Conservation (phyloP, 2,329 filamentous ascomycete genomes). For the Sclerotinia subarctica region DNA sequence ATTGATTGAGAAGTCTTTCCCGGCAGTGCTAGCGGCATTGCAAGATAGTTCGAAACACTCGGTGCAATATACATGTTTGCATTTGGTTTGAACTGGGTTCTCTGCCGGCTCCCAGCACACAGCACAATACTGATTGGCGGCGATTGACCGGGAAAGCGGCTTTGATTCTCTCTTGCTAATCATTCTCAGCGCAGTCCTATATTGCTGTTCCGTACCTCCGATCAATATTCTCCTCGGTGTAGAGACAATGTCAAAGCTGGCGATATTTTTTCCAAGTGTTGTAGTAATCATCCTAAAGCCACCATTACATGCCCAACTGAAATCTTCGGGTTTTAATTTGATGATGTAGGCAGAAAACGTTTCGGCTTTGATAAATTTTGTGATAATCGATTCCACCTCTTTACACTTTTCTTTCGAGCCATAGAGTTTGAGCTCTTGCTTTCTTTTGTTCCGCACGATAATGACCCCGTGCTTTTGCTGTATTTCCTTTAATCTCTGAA, state of each 20-base stretch:
- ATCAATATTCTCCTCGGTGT: not conserved
- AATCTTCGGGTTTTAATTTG: conserved; percentile 33
- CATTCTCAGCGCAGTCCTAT: not conserved
- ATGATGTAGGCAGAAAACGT: conserved; percentile 27
- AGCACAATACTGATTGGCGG: not conserved
- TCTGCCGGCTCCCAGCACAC: conserved; percentile 8
- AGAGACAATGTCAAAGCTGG: conserved; percentile 30
- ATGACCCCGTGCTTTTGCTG: not conserved
- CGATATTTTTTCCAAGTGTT: not conserved
- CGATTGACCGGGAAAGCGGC: not conserved
- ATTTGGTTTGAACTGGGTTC: not conserved
- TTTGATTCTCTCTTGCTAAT: not conserved
- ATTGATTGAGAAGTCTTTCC: conserved; percentile 22
- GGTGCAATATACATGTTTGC: conserved; percentile 40
- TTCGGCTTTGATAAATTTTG: conserved; percentile 30
- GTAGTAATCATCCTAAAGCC: conserved; percentile 1
- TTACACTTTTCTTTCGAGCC: not conserved
- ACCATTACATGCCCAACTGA: conserved; percentile 1
- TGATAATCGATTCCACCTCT: conserved; percentile 28
- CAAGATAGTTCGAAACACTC: conserved; percentile 43
- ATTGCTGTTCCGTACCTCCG: not conserved
- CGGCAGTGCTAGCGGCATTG: conserved; percentile 27
- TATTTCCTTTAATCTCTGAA: not conserved
- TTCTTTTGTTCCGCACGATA: conserved; percentile 1
- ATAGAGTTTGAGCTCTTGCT: conserved; percentile 6